Evolutionary conservation across 345 rosid genomes (phyloP).

Genomic region (Lagerstroemia speciosa): DNA sequence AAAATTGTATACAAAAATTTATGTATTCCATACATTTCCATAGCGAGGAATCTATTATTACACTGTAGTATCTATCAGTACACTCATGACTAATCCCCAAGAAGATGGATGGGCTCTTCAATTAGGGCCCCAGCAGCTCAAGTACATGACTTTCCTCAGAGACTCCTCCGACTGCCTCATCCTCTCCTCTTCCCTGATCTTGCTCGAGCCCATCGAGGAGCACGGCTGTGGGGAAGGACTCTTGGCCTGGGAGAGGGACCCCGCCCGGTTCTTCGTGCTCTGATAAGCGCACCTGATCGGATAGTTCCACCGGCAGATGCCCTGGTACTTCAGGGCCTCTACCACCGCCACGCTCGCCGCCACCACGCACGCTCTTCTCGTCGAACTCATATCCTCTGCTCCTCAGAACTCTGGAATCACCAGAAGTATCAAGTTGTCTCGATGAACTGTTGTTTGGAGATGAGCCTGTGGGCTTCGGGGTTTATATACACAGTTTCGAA

Average conservation of each 20-base stretch:
- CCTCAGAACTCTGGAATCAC: no score
- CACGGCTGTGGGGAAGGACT: slow-evolving; percentile 12
- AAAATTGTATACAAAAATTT: no score
- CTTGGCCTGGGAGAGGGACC: slow-evolving; percentile 27
- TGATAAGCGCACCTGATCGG: slow-evolving; percentile 27
- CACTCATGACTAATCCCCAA: not conserved
- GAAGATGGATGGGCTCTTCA: not conserved
- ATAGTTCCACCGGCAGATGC: slow-evolving; percentile 46
- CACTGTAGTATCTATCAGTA: not conserved
- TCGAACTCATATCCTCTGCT: slow-evolving; percentile 6
- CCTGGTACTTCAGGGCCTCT: slow-evolving; percentile 47
- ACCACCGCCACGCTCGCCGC: slow-evolving; percentile 44
- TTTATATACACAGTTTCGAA: not conserved
- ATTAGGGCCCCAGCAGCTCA: slow-evolving; percentile 51
- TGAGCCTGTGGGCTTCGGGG: not conserved
- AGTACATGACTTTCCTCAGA: slow-evolving; percentile 34
- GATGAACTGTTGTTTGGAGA: no score
- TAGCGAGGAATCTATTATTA: no score
- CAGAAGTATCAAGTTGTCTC: no score
- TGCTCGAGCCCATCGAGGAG: not conserved
- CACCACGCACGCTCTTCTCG: slow-evolving; percentile 37
- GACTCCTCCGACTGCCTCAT: slow-evolving; percentile 34
- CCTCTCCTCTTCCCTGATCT: slow-evolving; percentile 9
- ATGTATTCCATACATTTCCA: no score
- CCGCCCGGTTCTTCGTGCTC: slow-evolving; percentile 19